Percentiles rank a stretch among this genome's conserved stretches.
Evolutionary conservation across 768 basidiomycete genomes (phyloP).

Genomic region (Tubosaeta sp.): DNA sequence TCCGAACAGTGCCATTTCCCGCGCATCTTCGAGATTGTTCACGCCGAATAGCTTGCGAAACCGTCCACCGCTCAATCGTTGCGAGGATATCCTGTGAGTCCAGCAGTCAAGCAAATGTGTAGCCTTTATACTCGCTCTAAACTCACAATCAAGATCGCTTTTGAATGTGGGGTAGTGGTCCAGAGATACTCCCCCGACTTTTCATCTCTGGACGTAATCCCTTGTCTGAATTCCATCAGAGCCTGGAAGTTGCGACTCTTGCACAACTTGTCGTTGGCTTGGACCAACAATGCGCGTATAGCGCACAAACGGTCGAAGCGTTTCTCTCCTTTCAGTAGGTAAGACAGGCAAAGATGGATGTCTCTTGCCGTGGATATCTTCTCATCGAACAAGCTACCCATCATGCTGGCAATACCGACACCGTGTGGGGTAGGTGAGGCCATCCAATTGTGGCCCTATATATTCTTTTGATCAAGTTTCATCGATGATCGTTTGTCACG

Average conservation of each 20-base stretch:
- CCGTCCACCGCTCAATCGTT: constrained; percentile 26
- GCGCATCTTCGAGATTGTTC: neutral
- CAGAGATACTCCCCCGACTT: constrained; percentile 21
- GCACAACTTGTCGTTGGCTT: constrained; percentile 32
- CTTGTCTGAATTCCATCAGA: constrained; percentile 18
- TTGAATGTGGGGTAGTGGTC: constrained; percentile 13
- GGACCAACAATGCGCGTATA: constrained; percentile 32
- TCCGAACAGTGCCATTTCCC: constrained; percentile 5
- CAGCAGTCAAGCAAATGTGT: neutral
- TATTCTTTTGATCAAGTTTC: neutral
- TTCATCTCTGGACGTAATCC: constrained; percentile 8
- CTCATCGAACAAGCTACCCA: constrained; percentile 30
- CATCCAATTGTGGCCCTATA: constrained; percentile 16
- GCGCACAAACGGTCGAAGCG: constrained; percentile 29
- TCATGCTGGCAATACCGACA: constrained; percentile 29
- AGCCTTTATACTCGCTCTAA: neutral
- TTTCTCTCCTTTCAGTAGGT: constrained; percentile 19
- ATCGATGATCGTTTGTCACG: neutral
- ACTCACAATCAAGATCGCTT: constrained; percentile 19
- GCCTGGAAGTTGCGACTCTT: constrained; percentile 17
- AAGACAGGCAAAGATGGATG: constrained; percentile 26
- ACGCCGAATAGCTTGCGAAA: constrained; percentile 18
- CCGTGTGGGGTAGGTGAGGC: constrained; percentile 12
- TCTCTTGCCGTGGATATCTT: constrained; percentile 25
- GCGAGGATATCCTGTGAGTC: constrained; percentile 24